Conservation (phyloP, 805 yeast species). For the Zygotorulaspora danielsina region DNA sequence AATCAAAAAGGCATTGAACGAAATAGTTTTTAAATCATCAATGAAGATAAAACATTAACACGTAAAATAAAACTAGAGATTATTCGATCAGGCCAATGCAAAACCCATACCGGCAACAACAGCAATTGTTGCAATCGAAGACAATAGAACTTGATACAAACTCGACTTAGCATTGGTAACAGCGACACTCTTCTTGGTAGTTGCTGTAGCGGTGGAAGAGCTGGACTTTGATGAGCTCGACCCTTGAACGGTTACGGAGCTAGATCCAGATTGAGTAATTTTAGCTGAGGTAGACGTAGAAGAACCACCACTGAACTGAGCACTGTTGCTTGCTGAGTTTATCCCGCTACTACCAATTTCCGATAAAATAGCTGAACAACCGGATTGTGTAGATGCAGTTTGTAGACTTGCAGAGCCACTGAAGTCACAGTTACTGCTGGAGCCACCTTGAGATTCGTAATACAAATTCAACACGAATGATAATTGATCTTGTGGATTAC, state of each 20-base stretch:
- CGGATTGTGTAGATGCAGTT: constrained; percentile 44
- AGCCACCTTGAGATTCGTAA: constrained; percentile 46
- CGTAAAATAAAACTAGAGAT: constrained; percentile 1
- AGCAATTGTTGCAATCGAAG: constrained; percentile 33
- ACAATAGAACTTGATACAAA: constrained; percentile 31
- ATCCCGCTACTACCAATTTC: constrained; percentile 71
- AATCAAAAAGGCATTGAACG: too few species aligned
- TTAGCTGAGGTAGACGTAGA: constrained; percentile 22
- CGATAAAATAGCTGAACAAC: constrained; percentile 53
- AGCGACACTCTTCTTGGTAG: constrained; percentile 27
- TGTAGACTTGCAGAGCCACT: constrained; percentile 60
- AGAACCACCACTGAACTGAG: constrained; percentile 31
- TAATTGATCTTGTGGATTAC: constrained; percentile 60
- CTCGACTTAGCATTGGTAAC: constrained; percentile 27
- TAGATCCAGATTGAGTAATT: constrained; percentile 10
- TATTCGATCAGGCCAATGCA: constrained; percentile 30
- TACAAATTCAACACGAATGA: constrained; percentile 62
- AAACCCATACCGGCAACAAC: constrained; percentile 40
- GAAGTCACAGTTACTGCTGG: constrained; percentile 57
- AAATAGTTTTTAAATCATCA: too few species aligned
- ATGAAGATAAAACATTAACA: constrained; percentile 4
- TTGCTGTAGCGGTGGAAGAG: constrained; percentile 21
- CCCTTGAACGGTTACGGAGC: constrained; percentile 14
- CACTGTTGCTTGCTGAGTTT: constrained; percentile 48
- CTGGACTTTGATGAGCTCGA: constrained; percentile 12